Evolutionary conservation across 441 rosid genomes (phyloP), one percentile per base, ranked within the genome.

Genomic region (Bocquillonia castaneifolia): DNA sequence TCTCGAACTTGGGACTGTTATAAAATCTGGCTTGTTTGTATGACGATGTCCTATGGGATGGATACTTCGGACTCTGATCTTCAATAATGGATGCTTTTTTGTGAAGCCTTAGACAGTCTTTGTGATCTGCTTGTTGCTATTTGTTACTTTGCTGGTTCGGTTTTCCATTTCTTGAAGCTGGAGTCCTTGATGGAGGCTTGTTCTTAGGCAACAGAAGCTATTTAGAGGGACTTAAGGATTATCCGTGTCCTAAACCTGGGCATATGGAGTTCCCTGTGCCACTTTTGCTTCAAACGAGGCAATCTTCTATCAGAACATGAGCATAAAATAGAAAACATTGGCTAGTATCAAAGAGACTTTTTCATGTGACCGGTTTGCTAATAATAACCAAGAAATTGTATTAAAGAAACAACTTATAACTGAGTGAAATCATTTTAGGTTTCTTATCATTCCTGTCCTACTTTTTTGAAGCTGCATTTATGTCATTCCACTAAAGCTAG

Each of bases 11-110:
- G 50, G 13, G 22, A 17, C 10, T 51, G 12, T 12, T 10, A 6
- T 12, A 29, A 17, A 17, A 37, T 63, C 23, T 60, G 61, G 58
- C 59, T 61, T 61, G 4, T 22, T 8, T 17, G 20, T n/a, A 4
- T 39, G 4, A 56, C 10, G 9, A 40, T 66, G 3, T 50, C 20
- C 29, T 10, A 6, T 42, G 26, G 9, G 59, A 48, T 32, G n/a
- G 3, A 31, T 62, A 18, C 20, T 64, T 53, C 48, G 17, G 44
- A 62, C 22, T 48, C 57, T 56, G 47, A 56, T 25, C 39, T 10
- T 48, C 39, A 56, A 31, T 66, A 13, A 9, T 23, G 18, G 54
- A 50, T 68, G 56, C 23, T 68, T n/a, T n/a, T 62, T 40, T 8
- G 5, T 22, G 50, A 29, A 50, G 25, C 23, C 14, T 15, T 59